A percentile compares a stretch with the other conserved stretches of the same genome.
These are phyloP conservation scores for Calonectria fujianensis DNA, from an alignment of 2,329 filamentous ascomycete genomes.

Conservation along the genomic window DNA sequence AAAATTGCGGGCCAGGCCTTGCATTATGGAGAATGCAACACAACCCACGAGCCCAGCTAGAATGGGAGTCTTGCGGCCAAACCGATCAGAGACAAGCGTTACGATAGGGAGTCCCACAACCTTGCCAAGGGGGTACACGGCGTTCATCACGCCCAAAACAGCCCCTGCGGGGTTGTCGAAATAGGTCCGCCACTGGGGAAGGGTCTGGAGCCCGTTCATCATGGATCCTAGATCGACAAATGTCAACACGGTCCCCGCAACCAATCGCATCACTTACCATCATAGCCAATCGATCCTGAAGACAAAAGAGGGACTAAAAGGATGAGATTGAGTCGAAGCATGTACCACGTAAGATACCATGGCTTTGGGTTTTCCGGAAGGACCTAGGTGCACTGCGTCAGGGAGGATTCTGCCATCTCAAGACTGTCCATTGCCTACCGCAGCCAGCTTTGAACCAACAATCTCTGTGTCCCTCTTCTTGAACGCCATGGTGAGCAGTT, in stretches of 20 bases:
- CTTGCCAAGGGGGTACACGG: conserved; percentile 61
- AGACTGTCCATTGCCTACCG: background rate
- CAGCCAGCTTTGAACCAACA: conserved; percentile 18
- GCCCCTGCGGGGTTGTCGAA: conserved; percentile 60
- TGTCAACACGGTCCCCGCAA: background rate
- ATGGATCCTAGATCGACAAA: conserved; percentile 55
- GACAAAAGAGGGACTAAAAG: conserved; percentile 64
- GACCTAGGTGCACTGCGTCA: conserved; percentile 47
- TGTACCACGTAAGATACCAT: conserved; percentile 64
- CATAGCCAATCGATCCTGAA: conserved; percentile 63
- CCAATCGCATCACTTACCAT: conserved; percentile 55
- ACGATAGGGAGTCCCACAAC: conserved; percentile 60
- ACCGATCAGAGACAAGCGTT: conserved; percentile 59
- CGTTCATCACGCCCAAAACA: conserved; percentile 60
- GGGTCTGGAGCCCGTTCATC: conserved; percentile 66
- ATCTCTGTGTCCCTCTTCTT: background rate
- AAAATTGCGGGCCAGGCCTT: conserved; percentile 52
- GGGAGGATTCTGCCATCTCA: background rate
- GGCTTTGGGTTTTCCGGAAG: conserved; percentile 61
- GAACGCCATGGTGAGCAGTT: background rate
- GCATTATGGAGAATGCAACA: conserved; percentile 56
- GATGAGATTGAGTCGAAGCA: conserved; percentile 64
- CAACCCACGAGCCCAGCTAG: conserved; percentile 57
- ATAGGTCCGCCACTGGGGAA: conserved; percentile 62
- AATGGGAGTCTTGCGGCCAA: conserved; percentile 62